Conservation (phyloP, 2,329 filamentous ascomycete genomes). For the Cladosporium sp. region DNA sequence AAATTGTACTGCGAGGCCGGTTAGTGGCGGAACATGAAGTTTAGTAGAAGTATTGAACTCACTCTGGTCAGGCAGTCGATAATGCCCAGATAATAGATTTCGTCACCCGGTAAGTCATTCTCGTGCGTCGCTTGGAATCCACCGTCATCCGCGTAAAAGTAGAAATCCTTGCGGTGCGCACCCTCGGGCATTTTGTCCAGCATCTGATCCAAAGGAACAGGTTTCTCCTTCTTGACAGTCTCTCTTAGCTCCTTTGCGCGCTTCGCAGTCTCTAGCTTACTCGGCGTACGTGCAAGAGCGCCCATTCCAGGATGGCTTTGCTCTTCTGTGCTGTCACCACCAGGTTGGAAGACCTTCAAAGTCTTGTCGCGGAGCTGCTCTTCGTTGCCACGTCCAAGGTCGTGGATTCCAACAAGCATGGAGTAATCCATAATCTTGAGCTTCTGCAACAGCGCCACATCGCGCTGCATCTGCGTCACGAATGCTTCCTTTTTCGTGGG, state of each 20-base stretch:
- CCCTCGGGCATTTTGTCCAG: conserved; percentile 82
- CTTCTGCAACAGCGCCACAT: conserved; percentile 79
- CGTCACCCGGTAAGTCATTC: conserved; percentile 75
- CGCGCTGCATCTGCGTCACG: conserved; percentile 78
- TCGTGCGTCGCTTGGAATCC: conserved; percentile 91
- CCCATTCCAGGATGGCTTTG: conserved; percentile 8
- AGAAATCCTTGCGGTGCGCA: conserved; percentile 67
- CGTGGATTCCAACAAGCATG: conserved; percentile 88
- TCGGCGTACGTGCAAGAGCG: conserved; percentile 76
- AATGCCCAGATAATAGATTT: conserved; percentile 96
- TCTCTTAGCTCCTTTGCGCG: conserved; percentile 88
- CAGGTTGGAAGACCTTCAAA: conserved; percentile 87
- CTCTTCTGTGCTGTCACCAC: conserved; percentile 52
- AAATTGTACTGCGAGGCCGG: conserved; percentile 66
- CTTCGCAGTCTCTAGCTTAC: conserved; percentile 83
- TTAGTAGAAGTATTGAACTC: conserved; percentile 41
- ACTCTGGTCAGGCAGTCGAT: conserved; percentile 96
- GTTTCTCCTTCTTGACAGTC: conserved; percentile 87
- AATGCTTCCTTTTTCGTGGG: conserved; percentile 84
- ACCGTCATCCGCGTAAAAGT: conserved; percentile 92
- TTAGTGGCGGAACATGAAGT: neutral
- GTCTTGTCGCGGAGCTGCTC: conserved; percentile 90
- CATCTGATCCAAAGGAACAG: conserved; percentile 83
- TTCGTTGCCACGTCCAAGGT: conserved; percentile 83
- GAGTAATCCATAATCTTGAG: conserved; percentile 99